Evolutionary conservation across 352 stramenopile genomes (phyloP), one percentile per base, ranked within the genome.

Genomic region (Saprolegnia diclina): DNA sequence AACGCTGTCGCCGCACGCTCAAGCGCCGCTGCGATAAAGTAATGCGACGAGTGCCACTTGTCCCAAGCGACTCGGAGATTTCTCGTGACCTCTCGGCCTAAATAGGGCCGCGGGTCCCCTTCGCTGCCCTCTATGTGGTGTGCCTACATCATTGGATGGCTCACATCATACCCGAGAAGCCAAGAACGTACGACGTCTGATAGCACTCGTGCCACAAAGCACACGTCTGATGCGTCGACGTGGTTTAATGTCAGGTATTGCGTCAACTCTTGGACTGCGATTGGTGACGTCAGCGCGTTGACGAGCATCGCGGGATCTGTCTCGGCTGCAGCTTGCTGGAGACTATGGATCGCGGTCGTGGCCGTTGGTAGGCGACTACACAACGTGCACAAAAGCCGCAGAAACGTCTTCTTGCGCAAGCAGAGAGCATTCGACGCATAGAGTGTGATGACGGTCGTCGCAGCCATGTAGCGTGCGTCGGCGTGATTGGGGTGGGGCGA

Each of bases 21-120:
- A 11, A 65, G 40, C 38, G 57, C 57, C 40, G 38, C 37, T 19
- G 38, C 40, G 40, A 65, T 42, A 55, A 55, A 65, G 57, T 65
- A 65, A 7, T 65, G 57, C 9, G 42, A n/a, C 13, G 13, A n/a
- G 18, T 48, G 18, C 42, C 42, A 48, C 18, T 14, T n/a, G 42
- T 48, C 18, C 42, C 42, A 48, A n/a, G 13, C 42, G 42, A n/a
- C 42, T 14, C 4, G 42, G 4, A 48, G 42, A n/a, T 14, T n/a
- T n/a, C 10, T 14, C 42, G 42, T n/a, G 11, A 48, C 13, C 42
- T 48, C 42, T 14, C 3, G 42, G 3, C 13, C 11, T n/a, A n/a
- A 14, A 4, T 11, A 14, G 2, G 11, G 13, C 42, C 42, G 42
- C 2, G 42, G 42, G 42, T 48, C 42, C 42, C 1, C 18, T 1